Evolutionary conservation across 768 basidiomycete species (phyloP).

Genomic region (Trametopsis cervina): DNA sequence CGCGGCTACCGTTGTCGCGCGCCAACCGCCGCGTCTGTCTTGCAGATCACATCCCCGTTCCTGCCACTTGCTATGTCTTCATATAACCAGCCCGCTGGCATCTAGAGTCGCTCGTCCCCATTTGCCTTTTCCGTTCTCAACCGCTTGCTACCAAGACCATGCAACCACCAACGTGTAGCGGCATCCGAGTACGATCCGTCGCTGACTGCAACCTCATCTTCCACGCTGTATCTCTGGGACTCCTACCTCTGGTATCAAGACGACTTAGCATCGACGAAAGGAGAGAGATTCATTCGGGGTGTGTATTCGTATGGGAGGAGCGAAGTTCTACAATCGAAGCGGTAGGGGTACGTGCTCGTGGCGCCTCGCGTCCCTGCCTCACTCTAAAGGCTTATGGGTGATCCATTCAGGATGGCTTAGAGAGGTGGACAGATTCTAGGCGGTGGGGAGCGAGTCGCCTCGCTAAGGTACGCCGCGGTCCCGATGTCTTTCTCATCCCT

Average conservation of each 20-base stretch:
- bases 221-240: constrained; percentile 53
- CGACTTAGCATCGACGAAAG: constrained; percentile 74
- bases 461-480: constrained; percentile 6
- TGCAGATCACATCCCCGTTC: not conserved
- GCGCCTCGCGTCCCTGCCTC: not conserved
- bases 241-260: constrained; percentile 61
- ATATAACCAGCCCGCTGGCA: not conserved
- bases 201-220: constrained; percentile 70
- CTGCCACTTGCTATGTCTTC: not conserved
- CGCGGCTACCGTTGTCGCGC: not conserved
- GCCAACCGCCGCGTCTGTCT: not conserved
- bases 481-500: not conserved
- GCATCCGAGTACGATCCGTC: constrained; percentile 55
- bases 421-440: constrained; percentile 69
- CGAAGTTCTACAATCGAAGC: constrained; percentile 55
- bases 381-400: not conserved
- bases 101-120: not conserved
- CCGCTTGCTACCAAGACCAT: constrained; percentile 4
- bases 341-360: constrained; percentile 29
- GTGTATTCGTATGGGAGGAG: constrained; percentile 82
- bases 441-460: constrained; percentile 47
- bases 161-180: constrained; percentile 62
- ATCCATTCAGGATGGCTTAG: constrained; percentile 54
- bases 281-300: constrained; percentile 57
- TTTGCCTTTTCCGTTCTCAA: not conserved